phyloP scores from a whole-genome alignment of 345 rosid genomes.

The Salix udensis region DNA sequence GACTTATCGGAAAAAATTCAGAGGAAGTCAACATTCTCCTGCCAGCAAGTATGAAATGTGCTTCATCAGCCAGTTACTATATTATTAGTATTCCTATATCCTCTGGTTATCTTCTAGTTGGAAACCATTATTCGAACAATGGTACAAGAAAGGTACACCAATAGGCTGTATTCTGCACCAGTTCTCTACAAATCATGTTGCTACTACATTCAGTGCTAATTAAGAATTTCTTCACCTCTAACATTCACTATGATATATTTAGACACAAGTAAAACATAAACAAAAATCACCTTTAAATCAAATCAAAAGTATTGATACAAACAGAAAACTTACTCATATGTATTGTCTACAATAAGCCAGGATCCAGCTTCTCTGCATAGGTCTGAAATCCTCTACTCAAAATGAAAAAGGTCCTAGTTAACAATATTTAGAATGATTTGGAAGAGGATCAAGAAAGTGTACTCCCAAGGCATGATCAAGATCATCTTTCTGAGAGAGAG shows the following conservation, averaged over 20 bases:
- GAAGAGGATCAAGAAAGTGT: constrained; percentile 6
- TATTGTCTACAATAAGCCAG: constrained; percentile 96
- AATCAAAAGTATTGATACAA: not conserved
- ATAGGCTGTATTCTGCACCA: not conserved
- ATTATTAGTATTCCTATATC: not conserved
- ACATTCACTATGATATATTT: not conserved
- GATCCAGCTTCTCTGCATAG: constrained; percentile 77
- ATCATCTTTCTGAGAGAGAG: not conserved
- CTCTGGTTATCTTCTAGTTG: not conserved
- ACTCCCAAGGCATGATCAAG: not conserved
- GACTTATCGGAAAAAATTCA: not conserved
- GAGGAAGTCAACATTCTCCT: not conserved
- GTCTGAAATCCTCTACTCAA: constrained; percentile 76
- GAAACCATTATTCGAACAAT: not conserved
- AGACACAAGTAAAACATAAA: not conserved
- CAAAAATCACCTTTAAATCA: not conserved
- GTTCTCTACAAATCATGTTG: not conserved
- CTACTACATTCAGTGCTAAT: not conserved
- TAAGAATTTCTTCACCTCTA: not conserved
- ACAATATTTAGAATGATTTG: not conserved
- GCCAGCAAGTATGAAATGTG: not conserved
- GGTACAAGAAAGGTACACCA: not conserved
- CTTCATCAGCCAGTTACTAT: not conserved
- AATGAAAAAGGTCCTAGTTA: constrained; percentile 17
- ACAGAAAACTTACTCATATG: constrained; percentile 75